Percentiles rank a stretch among this genome's conserved stretches.
Conservation (phyloP, 306 rosid species). For the Dryas drummondii region DNA sequence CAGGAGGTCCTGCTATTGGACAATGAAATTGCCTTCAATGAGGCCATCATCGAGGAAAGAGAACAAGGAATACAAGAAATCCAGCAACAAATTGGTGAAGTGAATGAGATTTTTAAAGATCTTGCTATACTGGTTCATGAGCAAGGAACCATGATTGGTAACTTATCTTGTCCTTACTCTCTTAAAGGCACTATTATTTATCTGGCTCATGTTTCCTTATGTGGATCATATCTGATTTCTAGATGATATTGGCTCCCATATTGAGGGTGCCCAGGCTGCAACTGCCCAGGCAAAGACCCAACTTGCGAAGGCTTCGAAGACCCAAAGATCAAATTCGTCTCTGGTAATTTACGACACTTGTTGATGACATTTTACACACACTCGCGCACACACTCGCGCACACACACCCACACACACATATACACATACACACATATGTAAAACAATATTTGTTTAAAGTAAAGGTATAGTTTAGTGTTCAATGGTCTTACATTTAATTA, state of each 20-base stretch:
- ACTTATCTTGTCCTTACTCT: slow-evolving; percentile 7
- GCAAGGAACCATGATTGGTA: slow-evolving; percentile 93
- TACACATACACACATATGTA: no score
- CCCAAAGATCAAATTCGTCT: slow-evolving; percentile 88
- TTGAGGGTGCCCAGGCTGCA: slow-evolving; percentile 75
- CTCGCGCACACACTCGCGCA: no score
- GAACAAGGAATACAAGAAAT: slow-evolving; percentile 97
- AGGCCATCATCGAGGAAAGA: slow-evolving; percentile 94
- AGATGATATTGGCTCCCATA: slow-evolving; percentile 87
- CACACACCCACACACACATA: neutral
- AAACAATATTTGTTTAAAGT: no score
- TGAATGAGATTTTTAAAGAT: slow-evolving; percentile 92
- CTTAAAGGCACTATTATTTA: slow-evolving; percentile 11
- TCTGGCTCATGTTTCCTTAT: slow-evolving; percentile 29
- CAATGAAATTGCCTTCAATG: slow-evolving; percentile 90
- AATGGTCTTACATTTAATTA: no score
- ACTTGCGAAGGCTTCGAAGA: slow-evolving; percentile 78
- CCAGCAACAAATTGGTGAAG: slow-evolving; percentile 96
- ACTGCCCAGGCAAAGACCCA: slow-evolving; percentile 74
- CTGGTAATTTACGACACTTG: slow-evolving; percentile 52
- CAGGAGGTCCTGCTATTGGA: slow-evolving; percentile 86
- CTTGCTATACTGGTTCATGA: slow-evolving; percentile 91
- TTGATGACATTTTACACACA: neutral
- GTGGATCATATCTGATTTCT: slow-evolving; percentile 27
- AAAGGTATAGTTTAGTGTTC: no score